Evolutionary conservation across 768 basidiomycete species (phyloP), one percentile per base, ranked within the genome.

Genomic region (Boletus sp.): DNA sequence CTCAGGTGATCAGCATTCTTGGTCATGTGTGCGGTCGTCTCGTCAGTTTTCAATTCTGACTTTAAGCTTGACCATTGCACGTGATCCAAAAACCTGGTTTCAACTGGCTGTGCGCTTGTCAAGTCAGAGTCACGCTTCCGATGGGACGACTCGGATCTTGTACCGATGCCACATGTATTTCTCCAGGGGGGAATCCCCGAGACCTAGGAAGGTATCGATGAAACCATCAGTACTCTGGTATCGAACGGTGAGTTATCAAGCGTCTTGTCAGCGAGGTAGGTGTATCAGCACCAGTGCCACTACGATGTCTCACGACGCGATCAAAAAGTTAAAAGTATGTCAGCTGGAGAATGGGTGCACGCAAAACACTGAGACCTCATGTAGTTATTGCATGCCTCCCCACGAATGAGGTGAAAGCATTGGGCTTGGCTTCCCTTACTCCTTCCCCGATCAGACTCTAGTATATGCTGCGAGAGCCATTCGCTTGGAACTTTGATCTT

Each of bases 401-500:
- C 78, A n/a, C 73, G 64, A 53, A 75, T 76, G 44, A 75, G 83
- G 83, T 83, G 61, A 34, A 34, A 30, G 7, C 19, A 35, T 74
- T 57, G 25, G 2, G 15, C 23, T 19, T 27, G 37, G 51, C 32
- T 4, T 44, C 29, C 27, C 5, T 9, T 14, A 9, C 19, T 38
- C 38, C 13, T 42, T 50, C 17, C 19, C 17, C 53, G 25, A 32
- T 23, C 21, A 13, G 11, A 21, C 21, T 19, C 23, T 58, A 78
- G 23, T 64, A 73, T 44, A 59, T 59, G 41, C 59, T 85, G 23
- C 72, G 79, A 47, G 85, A 85, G 65, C 77, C 81, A 17, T 75
- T 75, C 21, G 83, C 64, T 84, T 25, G 83, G 84, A 23, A 75
- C 76, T 11, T 74, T 76, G 57, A 69, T 83, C 21, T 65, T 84